Percentiles rank a stretch among this genome's conserved stretches.
Evolutionary conservation across 1,139 yeast species (phyloP).

Genomic region (Pichia sp.): DNA sequence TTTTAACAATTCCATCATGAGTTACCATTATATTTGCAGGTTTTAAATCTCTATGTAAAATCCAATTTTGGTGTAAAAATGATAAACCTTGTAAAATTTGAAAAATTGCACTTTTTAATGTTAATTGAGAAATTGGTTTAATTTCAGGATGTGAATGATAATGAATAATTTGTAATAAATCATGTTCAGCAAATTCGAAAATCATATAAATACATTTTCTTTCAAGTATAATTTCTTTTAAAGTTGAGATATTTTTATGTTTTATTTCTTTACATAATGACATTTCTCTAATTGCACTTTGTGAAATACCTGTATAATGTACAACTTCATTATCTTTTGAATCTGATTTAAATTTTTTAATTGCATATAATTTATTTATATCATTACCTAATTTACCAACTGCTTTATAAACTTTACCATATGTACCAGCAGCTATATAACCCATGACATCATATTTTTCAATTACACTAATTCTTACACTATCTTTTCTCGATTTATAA

Average conservation of each 20-base stretch:
- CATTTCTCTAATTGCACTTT: constrained; percentile 95
- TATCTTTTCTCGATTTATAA: constrained; percentile 66
- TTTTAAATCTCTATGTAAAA: constrained; percentile 87
- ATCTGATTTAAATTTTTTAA: constrained; percentile 91
- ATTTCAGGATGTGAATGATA: constrained; percentile 88
- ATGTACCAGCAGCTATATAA: constrained; percentile 97
- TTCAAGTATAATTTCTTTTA: constrained; percentile 83
- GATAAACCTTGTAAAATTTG: constrained; percentile 90
- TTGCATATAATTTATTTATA: constrained; percentile 49
- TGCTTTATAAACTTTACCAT: constrained; percentile 95
- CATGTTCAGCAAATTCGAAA: constrained; percentile 94
- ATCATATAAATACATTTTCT: constrained; percentile 91
- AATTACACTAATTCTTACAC: constrained; percentile 62
- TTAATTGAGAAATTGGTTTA: constrained; percentile 67
- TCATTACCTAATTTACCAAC: constrained; percentile 29
- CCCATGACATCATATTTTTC: constrained; percentile 85
- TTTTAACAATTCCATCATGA: constrained; percentile 79
- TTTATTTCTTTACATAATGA: constrained; percentile 84
- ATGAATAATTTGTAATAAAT: constrained; percentile 85
- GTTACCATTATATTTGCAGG: constrained; percentile 99
- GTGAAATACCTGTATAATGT: constrained; percentile 93
- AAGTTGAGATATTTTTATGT: constrained; percentile 71
- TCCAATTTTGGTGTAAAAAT: constrained; percentile 92
- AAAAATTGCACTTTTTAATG: constrained; percentile 81
- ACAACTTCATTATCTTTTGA: constrained; percentile 81